Base-by-base conservation (phyloP, 768 basidiomycete genomes). In the Termitomyces sp. region DNA sequence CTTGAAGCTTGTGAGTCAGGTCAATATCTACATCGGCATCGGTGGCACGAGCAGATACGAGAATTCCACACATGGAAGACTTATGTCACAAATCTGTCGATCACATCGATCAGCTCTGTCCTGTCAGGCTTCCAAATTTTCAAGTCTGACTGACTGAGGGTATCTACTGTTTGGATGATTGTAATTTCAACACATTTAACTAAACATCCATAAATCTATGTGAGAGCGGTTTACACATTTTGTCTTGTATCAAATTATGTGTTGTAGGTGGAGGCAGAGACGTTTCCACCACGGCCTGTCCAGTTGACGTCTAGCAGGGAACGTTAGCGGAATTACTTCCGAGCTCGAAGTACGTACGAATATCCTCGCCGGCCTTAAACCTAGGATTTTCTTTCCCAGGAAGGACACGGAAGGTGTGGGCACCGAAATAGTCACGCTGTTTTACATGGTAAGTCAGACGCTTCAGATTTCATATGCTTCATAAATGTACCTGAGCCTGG, bases 381-480 rank as follows among this genome's bases (percentile, higher is more conserved):
- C 77, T 86, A 52, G 80, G 81, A 74, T 92, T 96, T 76, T 94
- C 95, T 77, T 91, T 90, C 55, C 95, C 94, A 57, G 94, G 88
- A 39, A 93, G 79, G 59, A 98, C 94, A 55, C 87, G 84, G 93
- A 97, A 98, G 57, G 96, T 98, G 81, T 98, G 96, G 46, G 95
- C 93, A 75, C 97, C 96, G 73, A 99, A 99, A 85, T 95, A 99
- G 71, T 99, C 96, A 72, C 96, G 93, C 88, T 90, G 24, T 39
- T 18, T 18, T 4, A 22, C 20, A 58, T 7, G 31, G 47, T 59
- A 8, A 42, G 39, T 20, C 22, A 44, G 36, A 18, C 9, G 37
- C 15, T 33, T 24, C 6, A 49, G 20, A 27, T 44, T 39, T 34
- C 22, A 49, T 12, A 12, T 58, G 27, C 52, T 33, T 4, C 50